These are phyloP conservation scores for Rhinocladiella mackenziei DNA, from an alignment of 2,329 filamentous ascomycete species.

Conservation along the genomic window DNA sequence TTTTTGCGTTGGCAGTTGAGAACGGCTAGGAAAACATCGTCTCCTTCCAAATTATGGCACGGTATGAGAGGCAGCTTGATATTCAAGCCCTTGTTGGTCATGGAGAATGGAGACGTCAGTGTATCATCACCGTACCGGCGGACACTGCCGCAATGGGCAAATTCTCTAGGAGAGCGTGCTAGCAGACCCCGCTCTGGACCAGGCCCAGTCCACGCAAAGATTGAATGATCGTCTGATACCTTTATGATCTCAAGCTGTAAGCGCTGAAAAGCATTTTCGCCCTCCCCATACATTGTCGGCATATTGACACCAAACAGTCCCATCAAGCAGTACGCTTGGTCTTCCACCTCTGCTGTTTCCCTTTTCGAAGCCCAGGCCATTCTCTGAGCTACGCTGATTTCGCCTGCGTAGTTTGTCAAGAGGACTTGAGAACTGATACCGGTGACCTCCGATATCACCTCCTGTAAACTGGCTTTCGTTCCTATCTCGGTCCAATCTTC, in stretches of 20 bases:
- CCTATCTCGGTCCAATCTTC: constrained; percentile 7
- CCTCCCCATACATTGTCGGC: not conserved
- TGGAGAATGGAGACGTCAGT: not conserved
- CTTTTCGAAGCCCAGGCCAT: not conserved
- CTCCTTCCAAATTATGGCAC: too few species aligned
- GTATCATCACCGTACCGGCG: not conserved
- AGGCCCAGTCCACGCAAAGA: not conserved
- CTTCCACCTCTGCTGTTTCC: not conserved
- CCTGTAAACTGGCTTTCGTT: constrained; percentile 4
- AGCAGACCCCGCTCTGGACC: not conserved
- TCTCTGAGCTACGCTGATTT: not conserved
- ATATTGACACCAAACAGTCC: not conserved
- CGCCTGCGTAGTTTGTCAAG: not conserved
- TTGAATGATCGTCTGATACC: constrained; percentile 1
- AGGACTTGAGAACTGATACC: constrained; percentile 9
- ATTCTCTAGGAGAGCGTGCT: not conserved
- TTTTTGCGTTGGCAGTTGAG: not conserved
- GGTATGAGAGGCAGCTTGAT: constrained; percentile 5
- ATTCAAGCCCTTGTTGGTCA: constrained; percentile 4
- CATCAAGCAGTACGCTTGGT: not conserved
- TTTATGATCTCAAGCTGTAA: constrained; percentile 2
- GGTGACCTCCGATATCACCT: constrained; percentile 8
- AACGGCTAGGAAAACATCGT: not conserved
- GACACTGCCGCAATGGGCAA: not conserved
- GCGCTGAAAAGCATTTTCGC: not conserved